Conservation (phyloP, 2,329 filamentous ascomycete species). For the Penicillium nordicum region DNA sequence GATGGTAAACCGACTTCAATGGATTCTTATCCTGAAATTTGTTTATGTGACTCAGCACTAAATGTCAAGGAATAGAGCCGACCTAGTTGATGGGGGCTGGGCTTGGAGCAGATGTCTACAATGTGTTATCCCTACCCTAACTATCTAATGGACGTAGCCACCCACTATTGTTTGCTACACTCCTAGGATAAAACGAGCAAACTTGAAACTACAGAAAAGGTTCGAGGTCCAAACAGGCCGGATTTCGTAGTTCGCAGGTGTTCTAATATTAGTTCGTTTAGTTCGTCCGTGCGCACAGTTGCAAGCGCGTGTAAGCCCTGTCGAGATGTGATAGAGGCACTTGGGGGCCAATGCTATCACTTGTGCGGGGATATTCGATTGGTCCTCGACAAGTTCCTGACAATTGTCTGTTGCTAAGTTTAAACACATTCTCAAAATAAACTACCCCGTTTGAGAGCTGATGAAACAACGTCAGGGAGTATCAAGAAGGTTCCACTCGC, state of each 20-base stretch:
- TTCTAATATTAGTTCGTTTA: conserved; percentile 13
- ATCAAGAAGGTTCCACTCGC: neutral
- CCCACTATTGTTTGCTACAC: neutral
- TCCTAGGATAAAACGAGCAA: neutral
- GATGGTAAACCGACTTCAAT: neutral
- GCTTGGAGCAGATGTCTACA: neutral
- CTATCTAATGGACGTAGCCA: neutral
- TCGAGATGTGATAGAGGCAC: conserved; percentile 6
- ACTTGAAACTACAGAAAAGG: neutral
- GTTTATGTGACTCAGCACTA: neutral
- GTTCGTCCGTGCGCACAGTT: conserved; percentile 6
- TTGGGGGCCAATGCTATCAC: conserved; percentile 5
- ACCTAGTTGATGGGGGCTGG: neutral
- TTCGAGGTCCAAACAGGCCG: neutral
- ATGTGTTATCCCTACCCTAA: neutral
- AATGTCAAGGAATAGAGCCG: neutral
- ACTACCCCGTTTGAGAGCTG: conserved; percentile 1
- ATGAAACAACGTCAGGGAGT: neutral
- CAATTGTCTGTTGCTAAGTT: conserved; percentile 4
- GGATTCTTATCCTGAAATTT: neutral
- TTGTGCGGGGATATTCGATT: neutral
- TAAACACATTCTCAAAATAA: conserved; percentile 5
- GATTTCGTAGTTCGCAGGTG: conserved; percentile 2
- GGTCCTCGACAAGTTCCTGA: neutral
- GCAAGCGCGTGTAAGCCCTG: conserved; percentile 9